These are phyloP conservation scores for Durusdinium trenchii DNA, from an alignment of 73 alveolate species.

Conservation along the genomic window DNA sequence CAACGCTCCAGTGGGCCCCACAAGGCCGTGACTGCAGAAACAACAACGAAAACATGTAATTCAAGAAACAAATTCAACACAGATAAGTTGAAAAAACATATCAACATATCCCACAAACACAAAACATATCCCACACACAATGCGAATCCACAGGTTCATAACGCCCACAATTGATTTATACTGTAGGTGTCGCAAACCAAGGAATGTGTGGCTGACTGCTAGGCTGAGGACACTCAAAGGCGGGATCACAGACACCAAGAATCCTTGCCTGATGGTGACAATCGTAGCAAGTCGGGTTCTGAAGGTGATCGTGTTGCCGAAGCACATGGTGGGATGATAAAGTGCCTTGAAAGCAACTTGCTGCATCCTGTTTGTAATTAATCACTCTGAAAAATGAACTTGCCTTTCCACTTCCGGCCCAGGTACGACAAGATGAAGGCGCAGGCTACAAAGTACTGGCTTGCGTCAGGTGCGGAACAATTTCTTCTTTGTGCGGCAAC, in stretches of 20 bases:
- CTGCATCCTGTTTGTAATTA: neutral
- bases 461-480: conserved; percentile 36
- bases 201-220: conserved; percentile 89
- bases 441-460: conserved; percentile 86
- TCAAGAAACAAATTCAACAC: no score
- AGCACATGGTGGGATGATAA: conserved; percentile 68
- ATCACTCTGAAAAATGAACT: neutral
- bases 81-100: no score
- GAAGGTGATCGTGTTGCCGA: conserved; percentile 75
- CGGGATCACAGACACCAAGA: neutral
- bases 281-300: neutral
- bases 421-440: conserved; percentile 93
- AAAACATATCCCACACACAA: no score
- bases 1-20: no score
- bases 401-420: neutral
- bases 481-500: neutral
- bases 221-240: conserved; percentile 45
- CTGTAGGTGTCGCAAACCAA: neutral
- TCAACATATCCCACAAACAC: no score
- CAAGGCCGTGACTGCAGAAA: no score
- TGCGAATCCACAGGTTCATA: no score
- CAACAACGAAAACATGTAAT: no score
- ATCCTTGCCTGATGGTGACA: neutral
- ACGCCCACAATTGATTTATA: neutral
- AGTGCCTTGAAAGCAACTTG: neutral